Percentiles rank a stretch among this genome's conserved stretches.
Evolutionary conservation across 768 basidiomycete genomes (phyloP).

Genomic region (Suillus discolor): DNA sequence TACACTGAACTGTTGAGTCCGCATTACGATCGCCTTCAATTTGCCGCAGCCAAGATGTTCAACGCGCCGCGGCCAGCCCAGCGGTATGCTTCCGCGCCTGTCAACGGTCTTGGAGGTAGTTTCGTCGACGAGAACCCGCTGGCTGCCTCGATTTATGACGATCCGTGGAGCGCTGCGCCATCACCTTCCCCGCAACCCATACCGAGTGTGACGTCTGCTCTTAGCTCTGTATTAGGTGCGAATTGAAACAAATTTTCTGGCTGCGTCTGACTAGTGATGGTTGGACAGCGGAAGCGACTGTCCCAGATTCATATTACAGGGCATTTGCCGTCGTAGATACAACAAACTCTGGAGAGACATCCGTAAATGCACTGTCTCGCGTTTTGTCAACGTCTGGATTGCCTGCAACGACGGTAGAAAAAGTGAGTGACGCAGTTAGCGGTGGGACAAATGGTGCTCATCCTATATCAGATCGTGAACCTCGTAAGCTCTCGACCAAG

Average conservation of each 20-base stretch:
- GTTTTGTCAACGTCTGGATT: constrained; percentile 77
- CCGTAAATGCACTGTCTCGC: constrained; percentile 81
- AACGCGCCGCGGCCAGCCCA: constrained; percentile 79
- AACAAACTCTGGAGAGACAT: constrained; percentile 72
- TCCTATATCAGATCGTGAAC: constrained; percentile 72
- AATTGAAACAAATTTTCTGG: background rate
- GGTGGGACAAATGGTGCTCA: constrained; percentile 4
- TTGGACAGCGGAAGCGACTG: constrained; percentile 69
- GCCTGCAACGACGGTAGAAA: constrained; percentile 82
- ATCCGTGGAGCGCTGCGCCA: constrained; percentile 79
- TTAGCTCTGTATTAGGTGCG: constrained; percentile 72
- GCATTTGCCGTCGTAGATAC: constrained; percentile 77
- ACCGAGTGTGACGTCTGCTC: constrained; percentile 52
- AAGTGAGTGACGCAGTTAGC: constrained; percentile 44
- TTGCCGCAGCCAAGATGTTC: constrained; percentile 60
- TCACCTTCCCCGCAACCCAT: constrained; percentile 68
- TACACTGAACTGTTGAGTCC: background rate
- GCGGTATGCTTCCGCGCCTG: constrained; percentile 59
- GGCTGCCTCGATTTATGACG: constrained; percentile 73
- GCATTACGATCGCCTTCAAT: background rate
- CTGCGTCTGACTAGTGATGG: constrained; percentile 14
- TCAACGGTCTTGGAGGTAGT: constrained; percentile 65
- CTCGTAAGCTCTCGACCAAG: constrained; percentile 79
- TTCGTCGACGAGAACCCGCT: constrained; percentile 81
- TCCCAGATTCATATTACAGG: constrained; percentile 75